phyloP scores from a whole-genome alignment of 768 basidiomycete genomes.

The Hygrophorus pudorinus region DNA sequence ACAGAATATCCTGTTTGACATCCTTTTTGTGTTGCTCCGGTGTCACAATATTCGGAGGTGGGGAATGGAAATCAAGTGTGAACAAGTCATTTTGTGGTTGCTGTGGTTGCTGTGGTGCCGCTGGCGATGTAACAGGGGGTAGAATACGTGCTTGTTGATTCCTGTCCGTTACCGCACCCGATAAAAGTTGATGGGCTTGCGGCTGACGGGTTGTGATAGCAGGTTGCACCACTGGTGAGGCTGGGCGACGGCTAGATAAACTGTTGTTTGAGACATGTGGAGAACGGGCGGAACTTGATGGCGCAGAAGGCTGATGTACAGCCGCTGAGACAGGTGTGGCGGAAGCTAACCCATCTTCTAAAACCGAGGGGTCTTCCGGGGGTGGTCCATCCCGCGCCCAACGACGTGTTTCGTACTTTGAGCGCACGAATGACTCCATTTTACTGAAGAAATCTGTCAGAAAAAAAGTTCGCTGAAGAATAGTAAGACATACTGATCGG shows the following conservation, averaged over 20 bases:
- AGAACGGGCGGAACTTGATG: slow-evolving; percentile 16
- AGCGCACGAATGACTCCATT: slow-evolving; percentile 95
- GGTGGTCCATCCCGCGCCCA: slow-evolving; percentile 92
- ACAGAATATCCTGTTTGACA: slow-evolving; percentile 78
- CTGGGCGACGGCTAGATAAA: slow-evolving; percentile 20
- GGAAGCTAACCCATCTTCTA: slow-evolving; percentile 39
- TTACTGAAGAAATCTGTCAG: slow-evolving; percentile 45
- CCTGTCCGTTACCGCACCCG: slow-evolving; percentile 18
- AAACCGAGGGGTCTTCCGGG: slow-evolving; percentile 69
- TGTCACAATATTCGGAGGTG: slow-evolving; percentile 24
- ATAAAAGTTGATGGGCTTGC: slow-evolving; percentile 49
- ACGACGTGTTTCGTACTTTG: slow-evolving; percentile 87
- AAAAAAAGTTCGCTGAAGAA: too few relatives aligned
- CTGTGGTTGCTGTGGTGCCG: slow-evolving; percentile 18
- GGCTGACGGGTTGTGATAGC: slow-evolving; percentile 31
- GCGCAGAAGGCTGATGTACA: slow-evolving; percentile 18
- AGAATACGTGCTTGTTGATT: slow-evolving; percentile 10
- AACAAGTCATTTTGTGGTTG: slow-evolving; percentile 60
- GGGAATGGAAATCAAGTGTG: slow-evolving; percentile 76
- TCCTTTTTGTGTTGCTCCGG: slow-evolving; percentile 46
- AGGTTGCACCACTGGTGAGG: slow-evolving; percentile 12
- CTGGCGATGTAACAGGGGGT: slow-evolving; percentile 20
- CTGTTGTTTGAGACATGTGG: slow-evolving; percentile 14
- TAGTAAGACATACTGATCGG: slow-evolving; percentile 84
- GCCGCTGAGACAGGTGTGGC: slow-evolving; percentile 15